Base-by-base conservation (phyloP, 2,329 filamentous ascomycete species). In the Xylaria sp. region DNA sequence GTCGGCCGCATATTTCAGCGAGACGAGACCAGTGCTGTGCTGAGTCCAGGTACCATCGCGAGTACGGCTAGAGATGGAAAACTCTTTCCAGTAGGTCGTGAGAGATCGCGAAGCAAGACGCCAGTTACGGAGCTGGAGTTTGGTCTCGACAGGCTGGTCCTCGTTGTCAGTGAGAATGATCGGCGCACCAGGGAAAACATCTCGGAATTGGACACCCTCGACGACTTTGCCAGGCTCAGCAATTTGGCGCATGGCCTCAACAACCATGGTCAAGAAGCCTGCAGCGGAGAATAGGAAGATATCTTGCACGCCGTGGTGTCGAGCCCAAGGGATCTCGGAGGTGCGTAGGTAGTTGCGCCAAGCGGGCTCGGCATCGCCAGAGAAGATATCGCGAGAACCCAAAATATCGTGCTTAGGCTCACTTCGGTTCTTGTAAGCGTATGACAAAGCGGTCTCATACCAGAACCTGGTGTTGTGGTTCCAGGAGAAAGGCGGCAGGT, bases 231-330 rank as follows among this genome's bases (percentile, higher is more conserved):
- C 71, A 1, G 73, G 69, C 69, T 71, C 75, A 25, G 75, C 72
- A 52, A 73, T 76, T 65, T 79, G 74, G n/a, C 74, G 73, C 48
- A 78, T 73, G 0, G 79, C 81, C 58, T 82, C 79, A 1, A 80
- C 75, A 5, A 79, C 78, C 79, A 81, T 80, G 18, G 76, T 73
- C 1, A 82, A 54, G 60, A 78, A 80, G 1, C 78, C 78, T 1
- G 82, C 81, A n/a, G 81, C 84, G 41, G 85, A 83, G 62, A 84
- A 85, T 65, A 87, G 80, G 65, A 84, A 82, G 52, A 84, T 82
- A 70, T 79, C 82, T 52, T 84, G 79, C 66, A 87, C 84, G 52
- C 79, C 74, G 73, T 87, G 86, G 70, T 87, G 84, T 51, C 82
- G 78, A 9, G 85, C 80, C 75, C 87, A 88, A 1, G 81, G 80